A percentile compares a stretch with the other conserved stretches of the same genome.
Evolutionary conservation across 1,139 yeast genomes (phyloP).

Genomic region (Diutina sp.): DNA sequence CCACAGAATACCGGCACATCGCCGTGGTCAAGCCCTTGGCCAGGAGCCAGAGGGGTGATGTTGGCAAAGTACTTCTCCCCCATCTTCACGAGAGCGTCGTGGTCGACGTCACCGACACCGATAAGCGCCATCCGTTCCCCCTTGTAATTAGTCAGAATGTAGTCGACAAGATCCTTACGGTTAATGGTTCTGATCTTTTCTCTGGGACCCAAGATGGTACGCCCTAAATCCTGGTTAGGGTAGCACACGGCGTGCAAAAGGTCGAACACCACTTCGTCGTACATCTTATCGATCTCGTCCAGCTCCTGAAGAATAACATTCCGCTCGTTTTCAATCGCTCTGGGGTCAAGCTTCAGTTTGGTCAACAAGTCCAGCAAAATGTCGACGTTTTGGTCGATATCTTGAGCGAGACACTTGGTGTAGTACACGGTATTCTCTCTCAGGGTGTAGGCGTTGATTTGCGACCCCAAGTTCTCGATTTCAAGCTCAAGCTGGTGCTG

Average conservation of each 20-base stretch:
- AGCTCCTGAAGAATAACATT: slow-evolving; percentile 93
- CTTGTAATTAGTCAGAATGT: slow-evolving; percentile 77
- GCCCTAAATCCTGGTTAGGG: slow-evolving; percentile 84
- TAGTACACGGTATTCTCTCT: slow-evolving; percentile 96
- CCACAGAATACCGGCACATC: slow-evolving; percentile 75
- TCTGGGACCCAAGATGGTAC: slow-evolving; percentile 95
- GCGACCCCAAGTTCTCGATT: slow-evolving; percentile 93
- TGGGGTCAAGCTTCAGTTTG: slow-evolving; percentile 64
- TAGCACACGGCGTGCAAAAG: slow-evolving; percentile 89
- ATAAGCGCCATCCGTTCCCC: slow-evolving; percentile 97
- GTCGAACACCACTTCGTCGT: slow-evolving; percentile 96
- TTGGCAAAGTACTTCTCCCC: slow-evolving; percentile 73
- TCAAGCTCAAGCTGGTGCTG: slow-evolving; percentile 82
- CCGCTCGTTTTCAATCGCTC: slow-evolving; percentile 89
- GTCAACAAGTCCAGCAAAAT: slow-evolving; percentile 84
- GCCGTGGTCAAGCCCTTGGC: slow-evolving; percentile 53
- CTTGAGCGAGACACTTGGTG: slow-evolving; percentile 74
- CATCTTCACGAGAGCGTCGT: slow-evolving; percentile 62
- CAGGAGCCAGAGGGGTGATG: slow-evolving; percentile 45
- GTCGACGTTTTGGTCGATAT: slow-evolving; percentile 78
- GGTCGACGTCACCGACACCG: slow-evolving; percentile 91
- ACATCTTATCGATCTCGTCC: slow-evolving; percentile 96
- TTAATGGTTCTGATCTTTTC: slow-evolving; percentile 75
- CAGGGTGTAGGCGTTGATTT: slow-evolving; percentile 92
- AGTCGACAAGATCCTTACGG: slow-evolving; percentile 61